Conservation (phyloP, 106 monocot species). For the Dactylorhiza incarnata region DNA sequence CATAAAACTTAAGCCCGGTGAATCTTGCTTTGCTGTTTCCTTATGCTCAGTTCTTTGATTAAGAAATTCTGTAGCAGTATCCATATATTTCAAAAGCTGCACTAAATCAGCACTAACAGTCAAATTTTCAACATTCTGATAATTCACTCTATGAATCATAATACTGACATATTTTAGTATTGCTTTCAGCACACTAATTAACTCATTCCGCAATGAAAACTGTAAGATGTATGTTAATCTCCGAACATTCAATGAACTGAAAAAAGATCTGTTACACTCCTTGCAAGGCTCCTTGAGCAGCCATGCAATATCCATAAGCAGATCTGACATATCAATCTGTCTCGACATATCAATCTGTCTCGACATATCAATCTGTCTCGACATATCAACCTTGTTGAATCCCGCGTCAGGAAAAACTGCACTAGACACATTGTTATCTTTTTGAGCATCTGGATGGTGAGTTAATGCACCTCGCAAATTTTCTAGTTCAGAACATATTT, state of each 20-base stretch:
- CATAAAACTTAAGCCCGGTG: neutral
- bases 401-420: conserved; percentile 4
- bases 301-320: conserved; percentile 86
- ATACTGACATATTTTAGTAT: conserved; percentile 30
- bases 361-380: conserved; percentile 37
- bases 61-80: conserved; percentile 33
- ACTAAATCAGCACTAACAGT: conserved; percentile 17
- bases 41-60: conserved; percentile 9
- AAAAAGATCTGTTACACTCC: conserved; percentile 12
- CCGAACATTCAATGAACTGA: conserved; percentile 38
- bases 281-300: conserved; percentile 33
- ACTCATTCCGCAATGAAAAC: conserved; percentile 32
- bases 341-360: conserved; percentile 16
- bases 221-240: conserved; percentile 47
- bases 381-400: conserved; percentile 14
- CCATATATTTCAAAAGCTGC: conserved; percentile 28
- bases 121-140: conserved; percentile 12
- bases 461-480: conserved; percentile 22
- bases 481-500: conserved; percentile 55
- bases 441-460: neutral
- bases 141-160: neutral
- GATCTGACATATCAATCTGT: conserved; percentile 38
- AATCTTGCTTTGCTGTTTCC: conserved; percentile 8
- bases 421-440: conserved; percentile 8
- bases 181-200: conserved; percentile 34